Conservation (phyloP, 73 alveolate species). For the Paramecium sexaurelia region DNA sequence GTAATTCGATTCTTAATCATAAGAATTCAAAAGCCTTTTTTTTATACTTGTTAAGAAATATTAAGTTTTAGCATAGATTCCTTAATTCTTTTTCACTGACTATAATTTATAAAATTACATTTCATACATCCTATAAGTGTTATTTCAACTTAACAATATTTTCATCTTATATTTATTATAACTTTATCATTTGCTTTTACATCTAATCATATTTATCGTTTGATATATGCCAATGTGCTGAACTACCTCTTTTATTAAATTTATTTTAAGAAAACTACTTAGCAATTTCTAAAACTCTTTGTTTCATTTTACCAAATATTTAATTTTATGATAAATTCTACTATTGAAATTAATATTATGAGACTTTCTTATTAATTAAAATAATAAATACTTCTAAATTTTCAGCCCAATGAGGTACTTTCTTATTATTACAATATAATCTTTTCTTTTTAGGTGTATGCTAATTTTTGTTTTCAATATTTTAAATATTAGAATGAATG, state of each 20-base stretch:
- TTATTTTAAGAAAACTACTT: background rate
- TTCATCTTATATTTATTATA: background rate
- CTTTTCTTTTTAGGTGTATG: background rate
- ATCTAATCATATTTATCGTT: background rate
- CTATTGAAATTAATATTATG: background rate
- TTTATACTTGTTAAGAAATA: background rate
- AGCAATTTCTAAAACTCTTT: background rate
- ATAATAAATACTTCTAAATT: background rate
- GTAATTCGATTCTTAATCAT: background rate
- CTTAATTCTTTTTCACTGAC: background rate
- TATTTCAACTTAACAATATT: background rate
- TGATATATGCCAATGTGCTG: constrained; percentile 1
- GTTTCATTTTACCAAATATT: background rate
- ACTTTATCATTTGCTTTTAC: background rate
- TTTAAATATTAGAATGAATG: background rate
- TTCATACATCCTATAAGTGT: background rate
- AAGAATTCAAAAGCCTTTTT: background rate
- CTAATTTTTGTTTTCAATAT: background rate
- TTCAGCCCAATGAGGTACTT: constrained; percentile 55
- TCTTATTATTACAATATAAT: constrained; percentile 14
- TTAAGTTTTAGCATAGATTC: background rate
- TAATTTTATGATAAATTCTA: background rate
- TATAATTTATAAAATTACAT: background rate
- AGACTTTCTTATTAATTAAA: background rate
- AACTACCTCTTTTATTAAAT: background rate